Percentiles rank a stretch among this genome's conserved stretches.
These are phyloP conservation scores for Ilyonectria destructans DNA, from an alignment of 2,329 filamentous ascomycete species.

Conservation along the genomic window DNA sequence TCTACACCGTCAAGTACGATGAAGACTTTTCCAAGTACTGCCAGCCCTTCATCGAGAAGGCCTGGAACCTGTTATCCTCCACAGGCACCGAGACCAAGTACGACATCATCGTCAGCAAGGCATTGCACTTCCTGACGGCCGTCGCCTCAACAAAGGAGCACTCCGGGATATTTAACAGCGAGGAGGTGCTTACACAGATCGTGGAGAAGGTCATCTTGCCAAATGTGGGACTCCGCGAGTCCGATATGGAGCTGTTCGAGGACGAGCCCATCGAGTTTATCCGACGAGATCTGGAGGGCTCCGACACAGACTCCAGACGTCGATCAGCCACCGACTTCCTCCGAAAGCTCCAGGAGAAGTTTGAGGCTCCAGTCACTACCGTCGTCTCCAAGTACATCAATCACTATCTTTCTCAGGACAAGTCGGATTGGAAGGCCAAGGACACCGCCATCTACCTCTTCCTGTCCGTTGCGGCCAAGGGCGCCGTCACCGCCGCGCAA, in stretches of 20 bases:
- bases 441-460: constrained; percentile 99
- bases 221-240: constrained; percentile 92
- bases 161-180: constrained; percentile 87
- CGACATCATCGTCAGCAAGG: constrained; percentile 94
- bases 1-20: constrained; percentile 96
- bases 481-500: constrained; percentile 86
- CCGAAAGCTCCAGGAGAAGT: constrained; percentile 89
- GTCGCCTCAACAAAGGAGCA: constrained; percentile 86
- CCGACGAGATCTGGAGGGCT: constrained; percentile 93
- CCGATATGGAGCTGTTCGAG: constrained; percentile 95
- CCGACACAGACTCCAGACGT: constrained; percentile 93
- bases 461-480: constrained; percentile 93
- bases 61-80: constrained; percentile 91
- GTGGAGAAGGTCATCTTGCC: constrained; percentile 97
- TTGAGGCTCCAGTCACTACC: constrained; percentile 86
- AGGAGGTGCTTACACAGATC: constrained; percentile 85
- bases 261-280: constrained; percentile 99
- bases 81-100: constrained; percentile 92
- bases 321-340: constrained; percentile 96
- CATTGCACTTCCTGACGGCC: constrained; percentile 93
- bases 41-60: constrained; percentile 88
- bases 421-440: constrained; percentile 95
- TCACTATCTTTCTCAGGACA: constrained; percentile 86
- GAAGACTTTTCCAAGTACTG: constrained; percentile 91
- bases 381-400: constrained; percentile 92